Percentiles rank a stretch among this genome's conserved stretches.
Evolutionary conservation across 192 early-diverging fungal genomes (phyloP).

Genomic region (Nowakowskiella sp.): DNA sequence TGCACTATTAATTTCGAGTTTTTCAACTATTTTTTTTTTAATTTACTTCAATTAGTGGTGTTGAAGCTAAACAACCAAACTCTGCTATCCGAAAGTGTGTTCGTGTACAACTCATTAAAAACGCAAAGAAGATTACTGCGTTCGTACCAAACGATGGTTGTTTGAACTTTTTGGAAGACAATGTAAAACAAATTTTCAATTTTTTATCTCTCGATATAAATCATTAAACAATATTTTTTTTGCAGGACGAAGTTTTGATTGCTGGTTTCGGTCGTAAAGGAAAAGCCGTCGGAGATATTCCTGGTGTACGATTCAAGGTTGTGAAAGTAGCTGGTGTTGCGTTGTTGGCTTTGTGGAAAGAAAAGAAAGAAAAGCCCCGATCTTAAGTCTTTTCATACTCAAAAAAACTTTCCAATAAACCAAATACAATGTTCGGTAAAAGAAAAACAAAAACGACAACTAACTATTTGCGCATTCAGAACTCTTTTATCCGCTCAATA

Average conservation of each 20-base stretch:
- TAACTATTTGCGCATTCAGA: too few species aligned
- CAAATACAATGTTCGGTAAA: too few species aligned
- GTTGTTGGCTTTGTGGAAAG: slow-evolving; percentile 98
- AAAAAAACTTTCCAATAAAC: too few species aligned
- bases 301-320: slow-evolving; percentile 99
- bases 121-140: slow-evolving; percentile 99
- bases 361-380: slow-evolving; percentile 99
- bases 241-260: slow-evolving; percentile 93
- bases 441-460: too few species aligned
- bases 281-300: slow-evolving; percentile 99
- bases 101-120: slow-evolving; percentile 99
- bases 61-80: slow-evolving; percentile 99
- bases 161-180: slow-evolving; percentile 99
- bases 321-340: slow-evolving; percentile 99
- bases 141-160: slow-evolving; percentile 99
- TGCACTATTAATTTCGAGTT: too few species aligned
- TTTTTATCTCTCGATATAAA: not conserved
- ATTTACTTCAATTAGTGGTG: slow-evolving; percentile 59
- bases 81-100: slow-evolving; percentile 99
- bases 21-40: slow-evolving; percentile 13
- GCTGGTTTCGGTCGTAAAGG: slow-evolving; percentile 99
- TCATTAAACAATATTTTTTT: not conserved
- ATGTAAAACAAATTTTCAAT: slow-evolving; percentile 46
- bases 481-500: too few species aligned
- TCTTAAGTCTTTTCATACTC: too few species aligned